These are phyloP conservation scores for Phycomyces nitens DNA, from an alignment of 192 early-diverging fungal species.

Conservation along the genomic window DNA sequence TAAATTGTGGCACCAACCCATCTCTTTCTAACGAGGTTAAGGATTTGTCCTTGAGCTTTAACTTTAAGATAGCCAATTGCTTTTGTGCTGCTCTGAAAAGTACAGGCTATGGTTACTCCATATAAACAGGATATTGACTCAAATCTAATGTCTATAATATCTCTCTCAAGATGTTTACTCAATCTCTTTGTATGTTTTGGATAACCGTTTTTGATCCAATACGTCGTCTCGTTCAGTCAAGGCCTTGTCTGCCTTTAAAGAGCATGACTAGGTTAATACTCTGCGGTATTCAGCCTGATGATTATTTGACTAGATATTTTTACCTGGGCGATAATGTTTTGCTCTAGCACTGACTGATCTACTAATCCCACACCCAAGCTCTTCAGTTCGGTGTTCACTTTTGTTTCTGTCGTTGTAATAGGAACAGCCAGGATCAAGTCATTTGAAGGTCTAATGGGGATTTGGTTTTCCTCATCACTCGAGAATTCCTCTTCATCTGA, in stretches of 20 bases:
- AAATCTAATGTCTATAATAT: not conserved
- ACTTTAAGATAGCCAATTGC: constrained; percentile 34
- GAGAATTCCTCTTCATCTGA: not conserved
- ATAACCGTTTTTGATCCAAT: constrained; percentile 62
- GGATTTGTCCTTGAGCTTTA: constrained; percentile 29
- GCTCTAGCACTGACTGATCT: constrained; percentile 65
- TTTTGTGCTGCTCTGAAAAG: constrained; percentile 12
- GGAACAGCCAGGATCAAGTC: not conserved
- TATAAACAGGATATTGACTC: constrained; percentile 11
- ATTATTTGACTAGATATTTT: not conserved
- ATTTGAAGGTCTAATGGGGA: not conserved
- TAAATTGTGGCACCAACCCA: constrained; percentile 26
- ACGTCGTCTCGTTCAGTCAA: constrained; percentile 59
- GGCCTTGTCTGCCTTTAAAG: constrained; percentile 49
- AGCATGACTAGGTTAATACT: not conserved
- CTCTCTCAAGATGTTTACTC: constrained; percentile 27
- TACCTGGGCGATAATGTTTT: constrained; percentile 59
- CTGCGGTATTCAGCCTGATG: not conserved
- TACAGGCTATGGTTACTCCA: not conserved
- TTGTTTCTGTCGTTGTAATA: not conserved
- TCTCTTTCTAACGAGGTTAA: constrained; percentile 26
- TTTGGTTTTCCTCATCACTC: not conserved
- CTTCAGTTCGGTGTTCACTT: constrained; percentile 14
- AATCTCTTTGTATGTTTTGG: constrained; percentile 54
- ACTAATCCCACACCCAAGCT: constrained; percentile 43